These are phyloP conservation scores for Fusarium musae DNA, from an alignment of 2,329 filamentous ascomycete species.

Conservation along the genomic window DNA sequence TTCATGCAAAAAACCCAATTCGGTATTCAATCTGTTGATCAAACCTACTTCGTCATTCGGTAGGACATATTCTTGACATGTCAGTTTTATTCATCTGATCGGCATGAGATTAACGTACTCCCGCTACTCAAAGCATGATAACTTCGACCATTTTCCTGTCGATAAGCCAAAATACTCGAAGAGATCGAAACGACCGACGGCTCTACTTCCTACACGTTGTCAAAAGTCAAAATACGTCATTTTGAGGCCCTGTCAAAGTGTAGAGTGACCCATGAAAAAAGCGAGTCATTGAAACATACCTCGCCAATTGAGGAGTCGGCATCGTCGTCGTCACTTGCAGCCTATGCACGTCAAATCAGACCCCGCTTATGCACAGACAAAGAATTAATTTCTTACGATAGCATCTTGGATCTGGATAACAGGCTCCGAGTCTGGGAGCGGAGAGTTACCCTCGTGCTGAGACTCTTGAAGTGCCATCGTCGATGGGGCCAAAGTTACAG, in stretches of 20 bases:
- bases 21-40: background rate
- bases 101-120: background rate
- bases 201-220: background rate
- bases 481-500: background rate
- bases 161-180: background rate
- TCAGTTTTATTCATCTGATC: accelerated
- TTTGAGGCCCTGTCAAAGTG: background rate
- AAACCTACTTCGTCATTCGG: background rate
- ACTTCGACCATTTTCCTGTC: background rate
- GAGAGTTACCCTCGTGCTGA: background rate
- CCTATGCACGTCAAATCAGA: background rate
- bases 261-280: background rate
- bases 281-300: background rate
- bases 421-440: background rate
- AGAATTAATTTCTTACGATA: background rate
- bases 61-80: background rate
- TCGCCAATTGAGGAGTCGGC: background rate
- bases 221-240: background rate
- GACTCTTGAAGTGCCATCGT: background rate
- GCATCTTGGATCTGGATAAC: background rate
- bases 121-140: background rate
- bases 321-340: background rate
- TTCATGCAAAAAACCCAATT: accelerated
- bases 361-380: background rate
- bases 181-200: background rate